Percentiles rank a stretch among this genome's conserved stretches.
Evolutionary conservation across 192 early-diverging fungal genomes (phyloP).

Genomic region (Neocallimastix lanati): DNA sequence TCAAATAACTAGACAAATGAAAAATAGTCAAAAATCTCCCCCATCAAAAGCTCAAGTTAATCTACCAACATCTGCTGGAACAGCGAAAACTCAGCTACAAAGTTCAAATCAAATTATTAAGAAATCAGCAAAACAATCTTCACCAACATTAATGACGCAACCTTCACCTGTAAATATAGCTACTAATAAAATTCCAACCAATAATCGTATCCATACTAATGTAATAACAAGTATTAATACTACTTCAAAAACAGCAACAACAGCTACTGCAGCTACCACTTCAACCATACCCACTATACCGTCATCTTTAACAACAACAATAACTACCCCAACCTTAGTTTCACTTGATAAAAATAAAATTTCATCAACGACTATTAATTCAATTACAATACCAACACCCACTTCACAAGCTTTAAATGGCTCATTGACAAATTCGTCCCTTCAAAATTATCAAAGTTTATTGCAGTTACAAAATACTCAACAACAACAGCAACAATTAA

Average conservation of each 20-base stretch:
- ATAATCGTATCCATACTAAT: not conserved
- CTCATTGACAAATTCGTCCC: not conserved
- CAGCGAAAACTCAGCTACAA: not conserved
- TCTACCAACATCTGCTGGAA: not conserved
- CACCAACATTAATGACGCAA: not conserved
- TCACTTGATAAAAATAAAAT: not conserved
- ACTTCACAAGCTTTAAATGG: not conserved
- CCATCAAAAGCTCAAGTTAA: not conserved
- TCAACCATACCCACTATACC: not conserved
- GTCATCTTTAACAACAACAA: not conserved
- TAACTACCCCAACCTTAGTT: too few relatives aligned
- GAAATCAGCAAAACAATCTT: not conserved
- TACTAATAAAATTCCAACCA: not conserved
- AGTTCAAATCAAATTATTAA: not conserved
- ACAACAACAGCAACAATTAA: not conserved
- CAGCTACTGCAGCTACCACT: not conserved
- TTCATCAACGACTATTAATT: not conserved
- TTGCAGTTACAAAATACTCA: not conserved
- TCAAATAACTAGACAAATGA: not conserved
- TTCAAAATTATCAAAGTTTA: not conserved
- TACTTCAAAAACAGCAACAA: not conserved
- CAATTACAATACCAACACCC: not conserved
- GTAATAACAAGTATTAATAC: not conserved
- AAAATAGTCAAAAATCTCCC: not conserved
- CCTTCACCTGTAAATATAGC: not conserved